These are phyloP conservation scores for Suillus americanus DNA, from an alignment of 768 basidiomycete species.

Conservation along the genomic window DNA sequence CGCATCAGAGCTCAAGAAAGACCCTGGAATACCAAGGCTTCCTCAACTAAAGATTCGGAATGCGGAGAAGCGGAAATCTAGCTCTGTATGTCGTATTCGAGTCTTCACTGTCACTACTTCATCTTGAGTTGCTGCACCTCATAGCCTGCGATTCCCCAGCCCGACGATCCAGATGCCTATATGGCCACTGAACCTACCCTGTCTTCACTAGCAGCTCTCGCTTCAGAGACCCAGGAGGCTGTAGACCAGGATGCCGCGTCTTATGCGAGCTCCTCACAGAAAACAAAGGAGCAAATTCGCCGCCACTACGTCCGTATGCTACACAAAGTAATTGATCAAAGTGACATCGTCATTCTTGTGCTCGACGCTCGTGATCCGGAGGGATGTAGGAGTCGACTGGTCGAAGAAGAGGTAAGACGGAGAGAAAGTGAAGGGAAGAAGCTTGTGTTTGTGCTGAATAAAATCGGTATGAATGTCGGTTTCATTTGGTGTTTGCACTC, in stretches of 20 bases:
- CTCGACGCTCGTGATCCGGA: constrained; percentile 96
- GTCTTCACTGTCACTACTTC: not conserved
- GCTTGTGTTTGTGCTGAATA: constrained; percentile 93
- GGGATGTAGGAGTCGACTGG: constrained; percentile 86
- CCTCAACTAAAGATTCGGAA: constrained; percentile 66
- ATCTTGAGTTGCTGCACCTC: not conserved
- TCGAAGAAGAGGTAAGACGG: constrained; percentile 91
- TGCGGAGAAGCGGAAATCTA: constrained; percentile 47
- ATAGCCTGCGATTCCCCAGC: constrained; percentile 24
- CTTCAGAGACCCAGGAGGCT: constrained; percentile 25
- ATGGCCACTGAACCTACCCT: constrained; percentile 79
- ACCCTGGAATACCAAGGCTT: constrained; percentile 84
- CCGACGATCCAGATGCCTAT: constrained; percentile 51
- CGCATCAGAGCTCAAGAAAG: constrained; percentile 74
- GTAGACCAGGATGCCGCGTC: constrained; percentile 30
- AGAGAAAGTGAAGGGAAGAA: constrained; percentile 88
- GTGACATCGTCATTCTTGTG: constrained; percentile 87
- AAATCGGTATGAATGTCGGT: constrained; percentile 68
- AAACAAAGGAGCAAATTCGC: constrained; percentile 69
- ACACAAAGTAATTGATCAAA: constrained; percentile 90
- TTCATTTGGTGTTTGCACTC: not conserved
- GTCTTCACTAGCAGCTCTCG: constrained; percentile 56
- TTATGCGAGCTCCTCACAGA: constrained; percentile 31
- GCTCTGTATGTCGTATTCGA: constrained; percentile 33
- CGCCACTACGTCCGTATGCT: constrained; percentile 76